Conservation (phyloP, 2,329 filamentous ascomycete species). For the Botrytis deweyae region DNA sequence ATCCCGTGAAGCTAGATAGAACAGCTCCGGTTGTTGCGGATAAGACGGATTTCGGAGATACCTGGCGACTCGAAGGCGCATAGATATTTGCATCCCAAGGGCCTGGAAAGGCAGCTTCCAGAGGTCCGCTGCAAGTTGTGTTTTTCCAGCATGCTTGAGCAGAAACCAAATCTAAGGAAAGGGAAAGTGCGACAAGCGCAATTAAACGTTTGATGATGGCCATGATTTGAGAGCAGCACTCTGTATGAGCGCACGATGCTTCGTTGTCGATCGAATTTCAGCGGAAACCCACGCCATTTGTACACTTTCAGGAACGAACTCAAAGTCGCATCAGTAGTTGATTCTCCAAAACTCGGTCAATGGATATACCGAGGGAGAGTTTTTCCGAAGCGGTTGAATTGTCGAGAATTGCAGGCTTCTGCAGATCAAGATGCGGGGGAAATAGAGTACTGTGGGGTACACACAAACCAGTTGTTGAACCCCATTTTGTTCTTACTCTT, state of each 20-base stretch:
- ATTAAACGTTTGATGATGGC: neutral
- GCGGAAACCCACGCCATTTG: constrained; percentile 10
- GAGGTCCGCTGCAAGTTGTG: constrained; percentile 52
- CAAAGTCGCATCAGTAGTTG: neutral
- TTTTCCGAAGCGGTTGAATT: constrained; percentile 23
- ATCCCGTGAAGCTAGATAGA: constrained; percentile 32
- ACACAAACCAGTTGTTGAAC: constrained; percentile 4
- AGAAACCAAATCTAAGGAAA: constrained; percentile 14
- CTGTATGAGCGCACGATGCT: neutral
- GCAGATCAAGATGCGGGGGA: constrained; percentile 19
- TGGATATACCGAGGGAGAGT: constrained; percentile 20
- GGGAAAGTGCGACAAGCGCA: neutral
- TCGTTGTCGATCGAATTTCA: neutral
- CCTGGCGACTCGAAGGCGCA: constrained; percentile 52
- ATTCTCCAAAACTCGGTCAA: constrained; percentile 13
- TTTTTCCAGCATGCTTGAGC: constrained; percentile 53
- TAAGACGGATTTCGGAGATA: constrained; percentile 49
- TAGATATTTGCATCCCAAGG: constrained; percentile 59
- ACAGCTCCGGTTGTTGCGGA: constrained; percentile 37
- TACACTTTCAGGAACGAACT: neutral
- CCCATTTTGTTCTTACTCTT: neutral
- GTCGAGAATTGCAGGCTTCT: constrained; percentile 16
- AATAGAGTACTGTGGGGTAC: constrained; percentile 13
- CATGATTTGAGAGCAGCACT: constrained; percentile 10
- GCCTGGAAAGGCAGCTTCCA: constrained; percentile 52